phyloP scores from a whole-genome alignment of 2,329 filamentous ascomycete species.

The Graphiopsis chlorocephala region DNA sequence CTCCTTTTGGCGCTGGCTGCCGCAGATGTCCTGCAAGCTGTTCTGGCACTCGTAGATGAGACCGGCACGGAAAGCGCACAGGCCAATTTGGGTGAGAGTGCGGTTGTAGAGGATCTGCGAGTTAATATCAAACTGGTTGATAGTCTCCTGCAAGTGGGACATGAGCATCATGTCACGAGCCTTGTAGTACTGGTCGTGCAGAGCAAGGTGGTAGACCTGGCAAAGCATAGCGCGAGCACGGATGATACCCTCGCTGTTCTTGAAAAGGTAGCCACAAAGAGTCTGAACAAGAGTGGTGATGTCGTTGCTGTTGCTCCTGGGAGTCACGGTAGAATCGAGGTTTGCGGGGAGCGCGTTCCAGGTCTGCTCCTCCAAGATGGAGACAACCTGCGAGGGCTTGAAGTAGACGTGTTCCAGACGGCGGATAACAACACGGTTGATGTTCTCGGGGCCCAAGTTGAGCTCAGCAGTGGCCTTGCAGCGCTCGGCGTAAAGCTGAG shows the following conservation, averaged over 20 bases:
- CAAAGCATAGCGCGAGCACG: slow-evolving; percentile 95
- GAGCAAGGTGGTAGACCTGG: slow-evolving; percentile 96
- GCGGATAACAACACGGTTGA: slow-evolving; percentile 92
- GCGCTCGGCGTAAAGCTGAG: slow-evolving; percentile 82
- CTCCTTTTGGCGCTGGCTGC: slow-evolving; percentile 96
- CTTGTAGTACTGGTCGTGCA: slow-evolving; percentile 97
- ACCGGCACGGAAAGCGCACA: slow-evolving; percentile 96
- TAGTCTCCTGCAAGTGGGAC: slow-evolving; percentile 97
- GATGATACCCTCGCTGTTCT: slow-evolving; percentile 91
- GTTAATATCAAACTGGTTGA: slow-evolving; percentile 92
- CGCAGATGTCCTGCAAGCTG: slow-evolving; percentile 96
- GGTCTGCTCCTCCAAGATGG: slow-evolving; percentile 88
- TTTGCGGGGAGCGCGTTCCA: slow-evolving; percentile 75
- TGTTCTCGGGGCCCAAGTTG: slow-evolving; percentile 75
- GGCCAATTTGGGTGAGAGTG: slow-evolving; percentile 93
- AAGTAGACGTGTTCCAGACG: slow-evolving; percentile 97
- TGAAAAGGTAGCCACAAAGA: slow-evolving; percentile 93
- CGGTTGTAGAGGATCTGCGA: slow-evolving; percentile 99
- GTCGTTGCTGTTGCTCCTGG: slow-evolving; percentile 66
- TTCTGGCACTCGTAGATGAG: slow-evolving; percentile 97
- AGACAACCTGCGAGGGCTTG: slow-evolving; percentile 92
- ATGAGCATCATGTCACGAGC: slow-evolving; percentile 99
- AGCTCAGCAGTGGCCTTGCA: slow-evolving; percentile 68
- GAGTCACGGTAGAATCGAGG: slow-evolving; percentile 77
- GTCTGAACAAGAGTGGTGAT: slow-evolving; percentile 74